A percentile compares a stretch with the other conserved stretches of the same genome.
phyloP scores from a whole-genome alignment of 345 rosid genomes.

The Cardamine occulta region DNA sequence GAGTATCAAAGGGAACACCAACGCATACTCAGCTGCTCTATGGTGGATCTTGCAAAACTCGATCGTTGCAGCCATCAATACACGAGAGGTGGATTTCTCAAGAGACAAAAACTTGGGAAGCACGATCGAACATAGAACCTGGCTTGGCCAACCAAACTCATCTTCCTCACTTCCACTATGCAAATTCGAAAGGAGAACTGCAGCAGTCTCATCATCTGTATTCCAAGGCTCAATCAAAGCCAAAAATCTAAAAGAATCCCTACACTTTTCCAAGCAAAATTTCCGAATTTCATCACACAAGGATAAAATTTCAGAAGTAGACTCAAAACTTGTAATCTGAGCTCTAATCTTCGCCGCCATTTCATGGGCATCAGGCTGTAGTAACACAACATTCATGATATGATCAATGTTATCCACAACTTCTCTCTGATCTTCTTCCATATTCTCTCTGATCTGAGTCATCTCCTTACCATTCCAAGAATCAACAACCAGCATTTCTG shows the following conservation, averaged over 20 bases:
- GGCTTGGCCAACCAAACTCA: slow-evolving; percentile 69
- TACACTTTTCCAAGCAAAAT: slow-evolving; percentile 54
- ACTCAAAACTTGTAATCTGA: slow-evolving; percentile 51
- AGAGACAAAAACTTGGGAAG: slow-evolving; percentile 74
- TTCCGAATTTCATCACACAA: slow-evolving; percentile 56
- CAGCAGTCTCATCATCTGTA: slow-evolving; percentile 68
- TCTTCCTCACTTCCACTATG: slow-evolving; percentile 48
- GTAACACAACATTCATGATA: slow-evolving; percentile 37
- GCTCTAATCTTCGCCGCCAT: slow-evolving; percentile 49
- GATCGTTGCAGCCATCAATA: slow-evolving; percentile 53
- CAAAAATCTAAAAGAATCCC: slow-evolving; percentile 50
- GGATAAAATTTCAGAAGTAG: slow-evolving; percentile 47
- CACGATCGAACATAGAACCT: slow-evolving; percentile 60
- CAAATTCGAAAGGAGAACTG: slow-evolving; percentile 58
- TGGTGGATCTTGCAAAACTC: slow-evolving; percentile 74
- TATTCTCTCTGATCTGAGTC: slow-evolving; percentile 47
- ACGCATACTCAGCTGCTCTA: slow-evolving; percentile 64
- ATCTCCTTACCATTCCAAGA: slow-evolving; percentile 39
- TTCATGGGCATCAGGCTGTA: slow-evolving; percentile 49
- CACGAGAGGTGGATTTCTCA: slow-evolving; percentile 62
- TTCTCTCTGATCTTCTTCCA: slow-evolving; percentile 39
- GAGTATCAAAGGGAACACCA: slow-evolving; percentile 59
- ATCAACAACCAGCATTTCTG: slow-evolving; percentile 41
- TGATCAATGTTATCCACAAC: slow-evolving; percentile 39
- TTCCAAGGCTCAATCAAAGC: slow-evolving; percentile 74